Evolutionary conservation across 1,284 basidiomycete genomes (phyloP).

Genomic region (Tilletiopsis washingtonensis): DNA sequence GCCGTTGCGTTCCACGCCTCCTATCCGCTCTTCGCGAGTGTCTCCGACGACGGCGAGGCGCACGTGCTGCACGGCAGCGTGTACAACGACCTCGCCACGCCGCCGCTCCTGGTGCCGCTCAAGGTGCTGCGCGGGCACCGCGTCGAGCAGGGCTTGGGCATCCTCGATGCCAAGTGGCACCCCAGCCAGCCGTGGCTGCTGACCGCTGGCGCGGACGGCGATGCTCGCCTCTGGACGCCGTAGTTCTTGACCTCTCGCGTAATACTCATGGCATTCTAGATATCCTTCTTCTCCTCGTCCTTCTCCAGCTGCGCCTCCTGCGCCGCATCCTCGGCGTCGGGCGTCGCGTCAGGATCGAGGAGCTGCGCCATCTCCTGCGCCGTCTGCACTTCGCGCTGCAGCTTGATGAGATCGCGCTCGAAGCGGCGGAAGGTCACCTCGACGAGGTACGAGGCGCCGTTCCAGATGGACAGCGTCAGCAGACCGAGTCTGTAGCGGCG

Average conservation of each 20-base stretch:
- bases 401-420: conserved; percentile 25
- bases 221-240: conserved; percentile 67
- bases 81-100: conserved; percentile 71
- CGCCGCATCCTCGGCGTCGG: no score
- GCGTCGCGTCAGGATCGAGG: neutral
- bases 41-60: conserved; percentile 91
- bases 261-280: no score
- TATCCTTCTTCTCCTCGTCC: no score
- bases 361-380: neutral
- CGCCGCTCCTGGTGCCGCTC: conserved; percentile 90
- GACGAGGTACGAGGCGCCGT: conserved; percentile 59
- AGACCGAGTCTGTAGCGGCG: conserved; percentile 10
- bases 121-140: conserved; percentile 89
- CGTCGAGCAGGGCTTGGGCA: conserved; percentile 76
- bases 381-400: conserved; percentile 18
- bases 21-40: conserved; percentile 89
- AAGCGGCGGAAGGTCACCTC: conserved; percentile 52
- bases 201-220: conserved; percentile 86
- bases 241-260: no score
- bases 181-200: conserved; percentile 85
- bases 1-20: conserved; percentile 71
- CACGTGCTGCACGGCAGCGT: conserved; percentile 95
- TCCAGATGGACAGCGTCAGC: conserved; percentile 25
- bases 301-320: no score
- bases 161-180: conserved; percentile 83